These are phyloP conservation scores for Pseudocercospora fuligena DNA, from an alignment of 2,329 filamentous ascomycete genomes.

Conservation along the genomic window DNA sequence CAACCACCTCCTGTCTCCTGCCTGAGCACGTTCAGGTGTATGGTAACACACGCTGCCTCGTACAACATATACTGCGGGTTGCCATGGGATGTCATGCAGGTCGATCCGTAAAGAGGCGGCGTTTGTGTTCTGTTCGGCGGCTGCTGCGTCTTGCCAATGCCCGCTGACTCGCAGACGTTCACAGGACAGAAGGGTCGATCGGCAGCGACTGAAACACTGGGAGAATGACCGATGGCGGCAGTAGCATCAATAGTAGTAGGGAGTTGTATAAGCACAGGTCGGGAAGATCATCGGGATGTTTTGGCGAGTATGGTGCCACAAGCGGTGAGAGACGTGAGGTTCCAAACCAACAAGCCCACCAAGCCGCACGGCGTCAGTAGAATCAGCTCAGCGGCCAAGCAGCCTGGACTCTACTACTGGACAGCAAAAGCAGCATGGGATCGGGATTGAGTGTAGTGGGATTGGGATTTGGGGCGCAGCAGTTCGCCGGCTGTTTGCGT, in stretches of 20 bases:
- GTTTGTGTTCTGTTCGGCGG: conserved; percentile 15
- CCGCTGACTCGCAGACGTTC: conserved; percentile 11
- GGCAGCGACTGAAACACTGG: conserved; percentile 4
- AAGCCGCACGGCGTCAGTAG: not conserved
- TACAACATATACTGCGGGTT: conserved; percentile 19
- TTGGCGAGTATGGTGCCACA: conserved; percentile 2
- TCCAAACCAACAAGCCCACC: not conserved
- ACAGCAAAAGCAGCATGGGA: not conserved
- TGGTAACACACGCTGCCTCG: conserved; percentile 23
- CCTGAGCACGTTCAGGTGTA: conserved; percentile 14
- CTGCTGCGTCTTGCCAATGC: conserved; percentile 4
- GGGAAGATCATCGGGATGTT: conserved; percentile 5
- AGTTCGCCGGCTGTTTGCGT: not conserved
- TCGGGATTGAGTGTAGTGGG: not conserved
- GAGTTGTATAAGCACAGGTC: conserved; percentile 7
- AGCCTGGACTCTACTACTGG: not conserved
- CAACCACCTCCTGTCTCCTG: conserved; percentile 14
- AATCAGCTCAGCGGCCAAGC: not conserved
- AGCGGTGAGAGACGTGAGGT: conserved; percentile 5
- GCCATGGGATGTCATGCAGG: conserved; percentile 26
- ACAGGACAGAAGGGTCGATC: conserved; percentile 5
- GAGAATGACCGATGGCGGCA: not conserved
- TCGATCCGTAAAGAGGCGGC: conserved; percentile 2
- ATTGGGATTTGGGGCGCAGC: not conserved
- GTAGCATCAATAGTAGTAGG: not conserved